Conservation (phyloP, 805 yeast species). For the Metschnikowia reukaufii region DNA sequence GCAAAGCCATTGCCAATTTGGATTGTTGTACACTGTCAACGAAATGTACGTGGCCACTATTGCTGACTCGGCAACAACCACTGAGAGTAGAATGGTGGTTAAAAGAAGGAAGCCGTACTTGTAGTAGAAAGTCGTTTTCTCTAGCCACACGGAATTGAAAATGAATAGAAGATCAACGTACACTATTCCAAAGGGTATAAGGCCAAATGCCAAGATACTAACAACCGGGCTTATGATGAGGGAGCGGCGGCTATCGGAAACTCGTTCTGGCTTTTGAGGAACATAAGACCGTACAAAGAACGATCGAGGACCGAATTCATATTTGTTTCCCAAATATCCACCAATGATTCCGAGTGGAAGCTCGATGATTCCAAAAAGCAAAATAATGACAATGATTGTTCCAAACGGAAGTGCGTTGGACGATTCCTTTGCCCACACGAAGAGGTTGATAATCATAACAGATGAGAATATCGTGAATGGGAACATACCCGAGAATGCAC, state of each 20-base stretch:
- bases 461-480: constrained; percentile 51
- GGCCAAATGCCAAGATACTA: constrained; percentile 55
- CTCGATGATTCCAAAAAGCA: constrained; percentile 62
- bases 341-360: constrained; percentile 76
- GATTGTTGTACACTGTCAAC: constrained; percentile 52
- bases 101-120: constrained; percentile 74
- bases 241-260: constrained; percentile 17
- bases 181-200: constrained; percentile 77
- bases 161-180: constrained; percentile 74
- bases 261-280: neutral
- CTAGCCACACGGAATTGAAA: constrained; percentile 76
- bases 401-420: constrained; percentile 79
- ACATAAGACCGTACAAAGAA: constrained; percentile 18
- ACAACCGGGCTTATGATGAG: constrained; percentile 24
- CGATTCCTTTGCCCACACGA: constrained; percentile 76
- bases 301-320: constrained; percentile 25
- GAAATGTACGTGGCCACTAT: constrained; percentile 67
- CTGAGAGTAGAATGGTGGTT: constrained; percentile 56
- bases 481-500: constrained; percentile 38
- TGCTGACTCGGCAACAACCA: constrained; percentile 70
- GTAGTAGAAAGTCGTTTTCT: constrained; percentile 74
- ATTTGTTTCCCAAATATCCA: constrained; percentile 52
- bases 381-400: constrained; percentile 60
- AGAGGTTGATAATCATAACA: constrained; percentile 57
- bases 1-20: constrained; percentile 82